Base-by-base conservation (phyloP, 495 filamentous ascomycete genomes). In the Penicillium dipodomyicola region DNA sequence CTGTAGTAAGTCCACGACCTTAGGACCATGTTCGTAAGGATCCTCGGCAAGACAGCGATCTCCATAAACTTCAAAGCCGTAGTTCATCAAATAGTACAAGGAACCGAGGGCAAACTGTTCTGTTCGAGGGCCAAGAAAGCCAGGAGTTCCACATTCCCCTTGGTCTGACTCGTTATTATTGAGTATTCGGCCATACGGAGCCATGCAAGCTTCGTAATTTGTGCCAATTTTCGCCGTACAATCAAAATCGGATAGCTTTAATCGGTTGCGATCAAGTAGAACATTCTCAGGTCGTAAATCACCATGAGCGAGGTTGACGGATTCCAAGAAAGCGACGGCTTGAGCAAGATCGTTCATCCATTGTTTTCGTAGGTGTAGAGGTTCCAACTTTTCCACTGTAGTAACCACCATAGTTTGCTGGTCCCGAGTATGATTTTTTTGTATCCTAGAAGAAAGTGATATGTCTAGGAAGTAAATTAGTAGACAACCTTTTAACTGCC, bases 81-180 rank as follows among this genome's bases (percentile, higher is more conserved):
- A 72, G 52, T 71, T 73, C 11, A 74, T 73, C 0, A 64, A 32
- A 55, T 75, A 75, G 57, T 56, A 75, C 15, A 75, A 46, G n/a
- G 68, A 74, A 40, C 72, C 71, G 35, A 75, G 61, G 14, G 69
- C 69, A 23, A 77, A 75, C 46, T 69, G 67, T 55, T 76, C 72
- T 32, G 67, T 74, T 17, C 68, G 67, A 59, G 72, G 54, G 33
- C 67, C 66, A 25, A 73, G 56, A 22, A 61, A 58, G 43, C 72
- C 68, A 12, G 58, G 48, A 55, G 60, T 65, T 65, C 65, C 71
- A 61, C 29, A 17, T 49, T 29, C 25, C 39, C 65, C n/a, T 62
- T 69, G 30, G 27, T 67, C 59, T 32, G 45, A 11, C 29, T 72
- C 62, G 5, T 65, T 61, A 14, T 25, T 45, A 42, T 68, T 64